Evolutionary conservation across 1,284 basidiomycete genomes (phyloP).

Genomic region (Puccinia coronata): DNA sequence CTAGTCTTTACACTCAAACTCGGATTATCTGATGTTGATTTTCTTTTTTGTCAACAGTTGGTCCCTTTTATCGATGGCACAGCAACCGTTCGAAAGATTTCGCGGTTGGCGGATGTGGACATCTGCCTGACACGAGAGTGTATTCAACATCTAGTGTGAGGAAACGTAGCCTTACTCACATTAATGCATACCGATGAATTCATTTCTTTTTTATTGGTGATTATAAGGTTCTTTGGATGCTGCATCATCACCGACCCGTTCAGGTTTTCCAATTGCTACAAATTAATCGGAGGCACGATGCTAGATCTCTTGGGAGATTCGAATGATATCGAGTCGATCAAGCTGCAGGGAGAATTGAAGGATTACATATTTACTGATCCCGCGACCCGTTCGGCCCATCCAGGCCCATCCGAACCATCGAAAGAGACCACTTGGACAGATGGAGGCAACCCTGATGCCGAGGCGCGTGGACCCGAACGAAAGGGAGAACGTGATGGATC

Average conservation of each 20-base stretch:
- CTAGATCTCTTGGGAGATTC: conserved; percentile 35
- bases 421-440: conserved; percentile 51
- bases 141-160: conserved; percentile 86
- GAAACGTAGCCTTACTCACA: conserved; percentile 65
- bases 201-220: background rate
- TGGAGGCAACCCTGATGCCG: conserved; percentile 51
- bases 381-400: conserved; percentile 23
- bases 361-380: conserved; percentile 31
- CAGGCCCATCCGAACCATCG: conserved; percentile 52
- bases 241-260: conserved; percentile 47
- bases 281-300: conserved; percentile 30
- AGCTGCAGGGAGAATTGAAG: conserved; percentile 40
- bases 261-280: conserved; percentile 44
- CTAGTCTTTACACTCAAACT: background rate
- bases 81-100: conserved; percentile 86
- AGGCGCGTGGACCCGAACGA: background rate
- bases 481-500: background rate
- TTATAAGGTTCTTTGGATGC: conserved; percentile 34
- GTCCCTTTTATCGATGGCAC: conserved; percentile 82
- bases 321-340: conserved; percentile 31
- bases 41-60: conserved; percentile 63
- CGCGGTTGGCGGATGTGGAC: conserved; percentile 87
- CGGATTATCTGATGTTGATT: background rate
- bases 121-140: conserved; percentile 78
- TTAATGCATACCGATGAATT: background rate